phyloP scores from a whole-genome alignment of 352 stramenopile species.

The Phytopythium litorale region DNA sequence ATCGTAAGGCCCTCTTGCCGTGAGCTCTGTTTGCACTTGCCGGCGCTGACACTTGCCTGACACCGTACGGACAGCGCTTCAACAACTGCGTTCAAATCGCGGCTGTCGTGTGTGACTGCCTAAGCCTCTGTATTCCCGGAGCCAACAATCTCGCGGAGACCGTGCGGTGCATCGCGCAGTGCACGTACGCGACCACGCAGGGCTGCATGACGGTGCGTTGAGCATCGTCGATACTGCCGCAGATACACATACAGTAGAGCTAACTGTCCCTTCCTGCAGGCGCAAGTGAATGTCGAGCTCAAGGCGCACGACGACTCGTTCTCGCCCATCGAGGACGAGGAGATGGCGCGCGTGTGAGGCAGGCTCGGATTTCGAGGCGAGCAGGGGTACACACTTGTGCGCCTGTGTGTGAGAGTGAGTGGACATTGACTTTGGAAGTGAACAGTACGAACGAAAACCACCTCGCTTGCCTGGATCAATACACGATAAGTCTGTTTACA shows the following conservation, averaged over 20 bases:
- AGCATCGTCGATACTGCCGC: too few relatives aligned
- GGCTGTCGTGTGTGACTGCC: constrained; percentile 69
- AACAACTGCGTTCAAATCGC: constrained; percentile 91
- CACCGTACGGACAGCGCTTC: constrained; percentile 53
- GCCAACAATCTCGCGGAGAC: constrained; percentile 69
- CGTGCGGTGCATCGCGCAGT: constrained; percentile 87
- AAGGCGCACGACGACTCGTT: constrained; percentile 70
- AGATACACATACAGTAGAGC: too few relatives aligned
- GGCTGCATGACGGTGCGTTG: constrained; percentile 88
- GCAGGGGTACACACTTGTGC: background rate
- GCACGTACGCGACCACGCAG: constrained; percentile 89
- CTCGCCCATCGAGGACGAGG: constrained; percentile 32
- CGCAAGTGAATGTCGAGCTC: constrained; percentile 91
- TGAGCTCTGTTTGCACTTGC: background rate
- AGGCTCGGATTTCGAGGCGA: background rate
- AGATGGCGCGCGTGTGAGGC: constrained; percentile 63
- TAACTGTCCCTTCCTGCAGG: constrained; percentile 18
- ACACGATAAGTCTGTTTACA: too few relatives aligned
- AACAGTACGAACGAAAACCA: background rate
- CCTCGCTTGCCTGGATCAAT: background rate
- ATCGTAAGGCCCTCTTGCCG: constrained; percentile 48
- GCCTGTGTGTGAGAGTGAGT: background rate
- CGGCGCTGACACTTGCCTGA: background rate
- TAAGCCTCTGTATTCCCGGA: constrained; percentile 73
- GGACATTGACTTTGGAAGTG: background rate